phyloP scores from a whole-genome alignment of 345 rosid species.

The Salix udensis region DNA sequence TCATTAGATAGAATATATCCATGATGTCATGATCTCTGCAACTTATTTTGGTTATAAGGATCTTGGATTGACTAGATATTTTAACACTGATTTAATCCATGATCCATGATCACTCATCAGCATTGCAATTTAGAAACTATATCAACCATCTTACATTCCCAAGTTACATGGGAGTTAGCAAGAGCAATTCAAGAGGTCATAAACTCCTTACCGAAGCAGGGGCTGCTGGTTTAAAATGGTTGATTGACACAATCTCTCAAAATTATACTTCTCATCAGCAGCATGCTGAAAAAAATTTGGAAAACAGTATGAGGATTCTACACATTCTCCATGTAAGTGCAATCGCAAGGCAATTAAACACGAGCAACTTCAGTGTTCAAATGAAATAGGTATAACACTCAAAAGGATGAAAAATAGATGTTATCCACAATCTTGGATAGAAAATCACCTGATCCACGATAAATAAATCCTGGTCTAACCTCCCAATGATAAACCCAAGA shows the following conservation, averaged over 20 bases:
- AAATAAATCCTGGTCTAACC: slow-evolving; percentile 81
- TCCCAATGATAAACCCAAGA: slow-evolving; percentile 94
- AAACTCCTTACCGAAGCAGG: slow-evolving; percentile 67
- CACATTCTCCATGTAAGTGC: background rate
- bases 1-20: no score
- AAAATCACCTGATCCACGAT: slow-evolving; percentile 90
- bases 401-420: slow-evolving; percentile 2
- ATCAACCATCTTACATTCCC: background rate
- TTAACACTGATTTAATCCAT: no score
- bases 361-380: slow-evolving; percentile 1
- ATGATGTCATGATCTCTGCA: no score
- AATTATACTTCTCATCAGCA: slow-evolving; percentile 97
- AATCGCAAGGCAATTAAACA: background rate
- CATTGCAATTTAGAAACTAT: background rate
- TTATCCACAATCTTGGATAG: slow-evolving; percentile 15
- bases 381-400: slow-evolving; percentile 2
- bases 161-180: background rate
- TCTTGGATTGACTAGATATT: no score
- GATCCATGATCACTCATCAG: background rate
- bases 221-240: slow-evolving; percentile 95
- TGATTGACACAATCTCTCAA: slow-evolving; percentile 74
- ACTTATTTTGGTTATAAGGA: no score
- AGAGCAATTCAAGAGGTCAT: slow-evolving; percentile 11
- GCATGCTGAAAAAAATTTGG: slow-evolving; percentile 61
- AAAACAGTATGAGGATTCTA: background rate